phyloP scores from a whole-genome alignment of 139 green algal species.

The Coccomyxa sp. region DNA sequence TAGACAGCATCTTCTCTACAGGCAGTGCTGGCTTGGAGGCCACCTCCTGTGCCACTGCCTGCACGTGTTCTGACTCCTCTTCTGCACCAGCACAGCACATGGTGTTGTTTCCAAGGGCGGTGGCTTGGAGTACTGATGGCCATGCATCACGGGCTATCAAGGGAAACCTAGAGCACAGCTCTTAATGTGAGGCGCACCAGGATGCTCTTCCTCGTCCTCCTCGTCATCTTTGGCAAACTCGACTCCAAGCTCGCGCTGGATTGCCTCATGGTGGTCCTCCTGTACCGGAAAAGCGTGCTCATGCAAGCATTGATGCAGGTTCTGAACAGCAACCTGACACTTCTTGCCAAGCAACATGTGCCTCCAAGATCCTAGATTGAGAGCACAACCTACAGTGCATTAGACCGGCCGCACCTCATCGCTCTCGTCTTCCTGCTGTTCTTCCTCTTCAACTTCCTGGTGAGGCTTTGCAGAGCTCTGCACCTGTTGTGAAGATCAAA shows the following conservation, averaged over 20 bases:
- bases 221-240: conserved; percentile 44
- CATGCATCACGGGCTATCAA: not conserved
- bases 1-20: conserved; percentile 34
- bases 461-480: not conserved
- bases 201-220: conserved; percentile 44
- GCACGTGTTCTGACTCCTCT: conserved; percentile 5
- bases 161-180: no score
- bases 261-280: conserved; percentile 27
- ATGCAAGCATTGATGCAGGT: not conserved
- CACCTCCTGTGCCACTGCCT: conserved; percentile 1
- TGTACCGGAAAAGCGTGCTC: not conserved
- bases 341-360: not conserved
- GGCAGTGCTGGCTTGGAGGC: conserved; percentile 4
- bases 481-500: not conserved
- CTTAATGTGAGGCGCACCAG: not conserved
- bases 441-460: not conserved
- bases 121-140: not conserved
- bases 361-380: not conserved
- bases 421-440: conserved; percentile 8
- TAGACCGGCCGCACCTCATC: conserved; percentile 9
- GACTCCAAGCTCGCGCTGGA: conserved; percentile 47
- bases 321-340: not conserved
- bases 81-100: conserved; percentile 9
- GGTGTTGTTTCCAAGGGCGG: not conserved
- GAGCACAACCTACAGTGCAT: not conserved